A percentile compares a stretch with the other conserved stretches of the same genome.
These are phyloP conservation scores for Echria macrotheca DNA, from an alignment of 495 filamentous ascomycete genomes.

Conservation along the genomic window DNA sequence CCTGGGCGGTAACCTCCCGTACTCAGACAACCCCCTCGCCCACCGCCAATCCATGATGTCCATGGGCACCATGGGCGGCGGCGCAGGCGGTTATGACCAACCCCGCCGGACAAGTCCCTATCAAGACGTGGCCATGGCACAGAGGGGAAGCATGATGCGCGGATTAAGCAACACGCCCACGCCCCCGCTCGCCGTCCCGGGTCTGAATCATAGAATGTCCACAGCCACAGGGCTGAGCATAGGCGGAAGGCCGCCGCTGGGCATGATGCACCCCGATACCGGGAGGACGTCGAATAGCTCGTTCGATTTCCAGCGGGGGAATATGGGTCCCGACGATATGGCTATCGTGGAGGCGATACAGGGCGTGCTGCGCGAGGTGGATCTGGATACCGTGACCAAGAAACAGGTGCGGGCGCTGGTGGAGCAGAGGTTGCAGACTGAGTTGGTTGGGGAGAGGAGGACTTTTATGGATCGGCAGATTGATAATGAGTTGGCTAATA, in stretches of 20 bases:
- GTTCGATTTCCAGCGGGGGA: slow-evolving; percentile 68
- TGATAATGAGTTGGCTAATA: slow-evolving; percentile 88
- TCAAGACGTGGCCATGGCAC: slow-evolving; percentile 36
- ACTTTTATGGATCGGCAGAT: slow-evolving; percentile 86
- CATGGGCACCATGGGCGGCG: slow-evolving; percentile 37
- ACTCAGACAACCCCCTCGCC: slow-evolving; percentile 34
- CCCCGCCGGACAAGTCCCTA: slow-evolving; percentile 42
- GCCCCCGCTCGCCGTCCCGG: slow-evolving; percentile 25
- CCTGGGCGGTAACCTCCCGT: slow-evolving; percentile 17
- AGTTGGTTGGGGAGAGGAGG: slow-evolving; percentile 73
- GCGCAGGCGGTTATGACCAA: no score
- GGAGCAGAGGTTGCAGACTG: slow-evolving; percentile 85
- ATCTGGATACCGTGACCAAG: slow-evolving; percentile 94
- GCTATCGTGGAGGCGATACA: slow-evolving; percentile 79
- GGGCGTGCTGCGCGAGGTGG: slow-evolving; percentile 76
- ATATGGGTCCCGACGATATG: slow-evolving; percentile 65
- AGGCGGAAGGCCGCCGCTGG: slow-evolving; percentile 34
- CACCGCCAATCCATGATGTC: slow-evolving; percentile 48
- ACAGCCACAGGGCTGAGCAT: slow-evolving; percentile 31
- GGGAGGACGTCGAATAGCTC: slow-evolving; percentile 56
- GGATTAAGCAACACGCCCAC: slow-evolving; percentile 40
- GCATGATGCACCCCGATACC: slow-evolving; percentile 26
- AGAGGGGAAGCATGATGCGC: slow-evolving; percentile 28
- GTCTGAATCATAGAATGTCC: slow-evolving; percentile 33
- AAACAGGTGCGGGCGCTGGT: slow-evolving; percentile 91